Evolutionary conservation across 805 yeast species (phyloP), one percentile per base, ranked within the genome.

Genomic region (Scheffersomyces amazonensis): DNA sequence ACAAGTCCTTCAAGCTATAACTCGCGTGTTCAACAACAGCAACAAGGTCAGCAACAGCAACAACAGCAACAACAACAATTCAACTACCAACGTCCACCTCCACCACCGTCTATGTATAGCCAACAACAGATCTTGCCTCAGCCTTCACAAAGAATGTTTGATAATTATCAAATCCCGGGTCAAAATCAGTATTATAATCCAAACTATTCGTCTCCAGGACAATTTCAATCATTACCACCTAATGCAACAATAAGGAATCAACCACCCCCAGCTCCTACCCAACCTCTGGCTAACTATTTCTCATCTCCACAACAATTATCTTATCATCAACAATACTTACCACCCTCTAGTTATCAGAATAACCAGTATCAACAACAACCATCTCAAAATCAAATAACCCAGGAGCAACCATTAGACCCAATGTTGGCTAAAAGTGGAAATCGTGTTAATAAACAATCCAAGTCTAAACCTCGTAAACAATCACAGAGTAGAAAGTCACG

Each of bases 1-100:
- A 59, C 71, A 2, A 63, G 69, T 2, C 72, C 71, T 0, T 43
- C 46, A 10, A 43, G 36, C 4, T 28, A 37, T 23, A 29, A 45
- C 24, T 34, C 41, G 17, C 39, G 36, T 28, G 28, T 44, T 13
- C 23, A 42, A 16, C 41, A 34, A 21, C 32, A 19, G 13, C 41
- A 46, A 40, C 28, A 35, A 19, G 35, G 44, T 30, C 30, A 39
- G 18, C 41, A 33, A 27, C 56, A 46, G 31, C 50, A 41, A 36
- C 54, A 41, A 34, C 57, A 42, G 18, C 57, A 36, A 39, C 44
- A 35, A 21, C 54, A 44, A 29, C 37, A 37, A 13, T 11, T 8
- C 5, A 32, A 27, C 15, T 27, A 27, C 15, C 30, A 27, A 27
- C 30, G 11, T 5, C 30, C 17, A 13, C 17, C 30, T 13, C 30